Evolutionary conservation across 345 rosid species (phyloP).

Genomic region (Arabidopsis thaliana): TAIR10.1 NC_003076.8:3248501-3249000

Average conservation of each 20-base stretch:
- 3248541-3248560: constrained; percentile 93
- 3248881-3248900: constrained; percentile 50
- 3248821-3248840: constrained; percentile 62
- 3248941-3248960: neutral
- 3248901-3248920: constrained; percentile 1
- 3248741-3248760: neutral
- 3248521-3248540: constrained; percentile 98
- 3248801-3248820: constrained; percentile 94
- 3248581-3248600: constrained; percentile 79
- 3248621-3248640: constrained; percentile 87
- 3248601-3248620: constrained; percentile 97
- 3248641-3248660: constrained; percentile 76
- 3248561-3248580: constrained; percentile 93
- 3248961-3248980: neutral
- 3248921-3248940: neutral
- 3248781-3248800: constrained; percentile 97
- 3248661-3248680: constrained; percentile 78
- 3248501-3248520: neutral
- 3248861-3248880: constrained; percentile 83
- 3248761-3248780: constrained; percentile 75
- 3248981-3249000: constrained; percentile 78
- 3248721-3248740: neutral
- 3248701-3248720: neutral
- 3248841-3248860: constrained; percentile 83
- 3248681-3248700: constrained; percentile 48